Evolutionary conservation across 2,329 filamentous ascomycete genomes (phyloP).

Genomic region (Alternaria novae-zelandiae): DNA sequence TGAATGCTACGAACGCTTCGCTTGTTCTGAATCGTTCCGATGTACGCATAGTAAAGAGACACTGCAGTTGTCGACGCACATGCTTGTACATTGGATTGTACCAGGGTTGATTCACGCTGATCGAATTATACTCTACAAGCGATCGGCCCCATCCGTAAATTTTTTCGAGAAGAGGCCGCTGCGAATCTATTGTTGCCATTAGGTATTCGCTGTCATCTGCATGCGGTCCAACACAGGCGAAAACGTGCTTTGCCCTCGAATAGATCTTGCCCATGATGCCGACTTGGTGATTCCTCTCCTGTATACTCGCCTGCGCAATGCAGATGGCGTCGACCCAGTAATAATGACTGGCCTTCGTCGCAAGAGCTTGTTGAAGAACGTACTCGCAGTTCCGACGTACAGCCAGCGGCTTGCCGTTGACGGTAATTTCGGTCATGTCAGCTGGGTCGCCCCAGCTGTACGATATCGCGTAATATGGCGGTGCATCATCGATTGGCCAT

Average conservation of each 20-base stretch:
- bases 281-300: background rate
- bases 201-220: background rate
- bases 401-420: background rate
- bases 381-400: background rate
- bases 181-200: accelerated
- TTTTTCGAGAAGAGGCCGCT: accelerated
- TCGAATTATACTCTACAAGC: too few relatives aligned
- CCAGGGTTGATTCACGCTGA: too few relatives aligned
- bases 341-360: background rate
- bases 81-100: too few relatives aligned
- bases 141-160: background rate
- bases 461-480: constrained; percentile 2
- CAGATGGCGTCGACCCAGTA: constrained; percentile 1
- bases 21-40: background rate
- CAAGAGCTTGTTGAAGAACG: constrained; percentile 1
- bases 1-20: background rate
- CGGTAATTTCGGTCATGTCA: background rate
- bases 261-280: background rate
- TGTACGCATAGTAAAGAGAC: background rate
- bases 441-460: background rate
- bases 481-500: background rate
- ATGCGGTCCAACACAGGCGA: background rate
- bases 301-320: background rate
- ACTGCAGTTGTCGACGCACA: accelerated
- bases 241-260: background rate